A percentile compares a stretch with the other conserved stretches of the same genome.
Evolutionary conservation across 2,329 filamentous ascomycete genomes (phyloP).

Genomic region (Arthrobotrys musiformis): DNA sequence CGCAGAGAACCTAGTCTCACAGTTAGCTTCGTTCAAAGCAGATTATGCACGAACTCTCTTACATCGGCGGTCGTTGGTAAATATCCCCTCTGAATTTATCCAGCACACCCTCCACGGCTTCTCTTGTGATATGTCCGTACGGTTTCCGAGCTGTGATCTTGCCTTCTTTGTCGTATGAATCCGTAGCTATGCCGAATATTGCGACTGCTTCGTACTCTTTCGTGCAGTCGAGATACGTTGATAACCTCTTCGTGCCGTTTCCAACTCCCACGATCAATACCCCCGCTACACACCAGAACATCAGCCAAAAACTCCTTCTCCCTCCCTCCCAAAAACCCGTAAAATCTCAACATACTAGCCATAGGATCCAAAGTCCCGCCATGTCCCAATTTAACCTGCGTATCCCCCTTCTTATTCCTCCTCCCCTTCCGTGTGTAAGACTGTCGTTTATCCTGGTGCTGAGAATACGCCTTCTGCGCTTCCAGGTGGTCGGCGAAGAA

Average conservation of each 20-base stretch:
- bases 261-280: conserved; percentile 90
- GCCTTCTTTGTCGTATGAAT: conserved; percentile 88
- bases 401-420: conserved; percentile 69
- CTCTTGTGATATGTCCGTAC: conserved; percentile 83
- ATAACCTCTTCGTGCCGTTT: conserved; percentile 83
- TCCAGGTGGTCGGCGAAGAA: conserved; percentile 83
- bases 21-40: not conserved
- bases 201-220: conserved; percentile 93
- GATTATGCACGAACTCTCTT: not conserved
- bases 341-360: conserved; percentile 68
- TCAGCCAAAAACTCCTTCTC: not conserved
- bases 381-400: conserved; percentile 80
- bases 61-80: conserved; percentile 86
- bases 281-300: conserved; percentile 67
- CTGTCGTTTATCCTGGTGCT: conserved; percentile 67
- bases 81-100: conserved; percentile 81
- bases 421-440: conserved; percentile 67
- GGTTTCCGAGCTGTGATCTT: conserved; percentile 80
- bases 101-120: conserved; percentile 80
- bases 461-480: conserved; percentile 69
- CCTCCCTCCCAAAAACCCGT: not conserved
- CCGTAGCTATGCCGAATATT: conserved; percentile 89
- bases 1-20: conserved; percentile 74
- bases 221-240: conserved; percentile 83
- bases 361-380: conserved; percentile 94